Percentiles rank a stretch among this genome's conserved stretches.
Conservation (phyloP, 2,329 filamentous ascomycete genomes). For the Pezicula radicicola region DNA sequence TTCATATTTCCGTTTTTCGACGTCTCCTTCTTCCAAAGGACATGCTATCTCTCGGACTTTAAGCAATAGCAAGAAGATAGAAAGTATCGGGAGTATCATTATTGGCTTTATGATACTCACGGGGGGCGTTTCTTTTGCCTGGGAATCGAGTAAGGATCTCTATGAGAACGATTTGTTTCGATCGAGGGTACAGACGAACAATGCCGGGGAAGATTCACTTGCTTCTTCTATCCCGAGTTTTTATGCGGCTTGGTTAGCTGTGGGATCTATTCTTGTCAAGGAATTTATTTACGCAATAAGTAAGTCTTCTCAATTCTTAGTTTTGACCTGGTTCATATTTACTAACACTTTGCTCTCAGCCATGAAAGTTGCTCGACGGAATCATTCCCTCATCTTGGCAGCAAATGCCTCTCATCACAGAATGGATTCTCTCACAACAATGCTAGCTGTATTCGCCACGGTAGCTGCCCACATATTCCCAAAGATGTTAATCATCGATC, state of each 20-base stretch:
- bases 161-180: neutral
- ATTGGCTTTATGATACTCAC: neutral
- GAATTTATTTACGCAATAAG: neutral
- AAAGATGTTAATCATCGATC: neutral
- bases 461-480: neutral
- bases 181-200: neutral
- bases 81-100: neutral
- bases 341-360: neutral
- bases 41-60: neutral
- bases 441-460: neutral
- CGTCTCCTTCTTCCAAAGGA: neutral
- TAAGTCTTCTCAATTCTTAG: neutral
- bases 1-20: neutral
- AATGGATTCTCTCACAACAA: neutral
- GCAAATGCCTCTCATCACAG: neutral
- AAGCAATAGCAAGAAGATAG: neutral
- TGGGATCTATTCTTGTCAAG: neutral
- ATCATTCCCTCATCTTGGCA: neutral
- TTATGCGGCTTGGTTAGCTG: neutral
- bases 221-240: neutral
- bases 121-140: neutral
- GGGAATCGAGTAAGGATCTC: neutral
- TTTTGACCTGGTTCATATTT: neutral
- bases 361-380: neutral
- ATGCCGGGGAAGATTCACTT: neutral